Conservation (phyloP, 2,329 filamentous ascomycete species). For the Apiospora saccharicola region DNA sequence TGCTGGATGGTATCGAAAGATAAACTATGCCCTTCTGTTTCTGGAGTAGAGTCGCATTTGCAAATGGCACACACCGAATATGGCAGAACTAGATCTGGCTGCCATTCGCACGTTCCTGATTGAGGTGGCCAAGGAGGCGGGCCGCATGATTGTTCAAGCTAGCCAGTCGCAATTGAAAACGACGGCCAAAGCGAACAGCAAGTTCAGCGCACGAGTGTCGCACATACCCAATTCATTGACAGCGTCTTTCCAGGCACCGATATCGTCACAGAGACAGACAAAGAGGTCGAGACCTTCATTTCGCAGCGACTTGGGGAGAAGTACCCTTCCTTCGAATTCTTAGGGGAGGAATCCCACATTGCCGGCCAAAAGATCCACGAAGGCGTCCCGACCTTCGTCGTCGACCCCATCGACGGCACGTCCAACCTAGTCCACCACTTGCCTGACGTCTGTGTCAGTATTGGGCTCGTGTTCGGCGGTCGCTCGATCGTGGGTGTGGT, state of each 20-base stretch:
- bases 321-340: neutral
- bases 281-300: neutral
- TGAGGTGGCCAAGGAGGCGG: neutral
- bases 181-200: neutral
- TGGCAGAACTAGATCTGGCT: neutral
- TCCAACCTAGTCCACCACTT: neutral
- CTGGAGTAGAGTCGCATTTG: neutral
- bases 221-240: neutral
- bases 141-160: neutral
- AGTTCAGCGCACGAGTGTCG: neutral
- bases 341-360: neutral
- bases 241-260: neutral
- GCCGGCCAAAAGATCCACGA: neutral
- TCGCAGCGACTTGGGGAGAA: neutral
- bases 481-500: neutral
- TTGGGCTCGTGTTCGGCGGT: neutral
- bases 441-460: neutral
- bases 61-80: neutral
- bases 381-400: neutral
- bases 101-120: neutral
- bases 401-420: neutral
- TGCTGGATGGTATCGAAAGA: neutral
- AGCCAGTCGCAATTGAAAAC: neutral
- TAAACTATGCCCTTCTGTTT: neutral
- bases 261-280: neutral